A percentile compares a stretch with the other conserved stretches of the same genome.
These are phyloP conservation scores for Neurospora sp. DNA, from an alignment of 495 filamentous ascomycete species.

Conservation along the genomic window DNA sequence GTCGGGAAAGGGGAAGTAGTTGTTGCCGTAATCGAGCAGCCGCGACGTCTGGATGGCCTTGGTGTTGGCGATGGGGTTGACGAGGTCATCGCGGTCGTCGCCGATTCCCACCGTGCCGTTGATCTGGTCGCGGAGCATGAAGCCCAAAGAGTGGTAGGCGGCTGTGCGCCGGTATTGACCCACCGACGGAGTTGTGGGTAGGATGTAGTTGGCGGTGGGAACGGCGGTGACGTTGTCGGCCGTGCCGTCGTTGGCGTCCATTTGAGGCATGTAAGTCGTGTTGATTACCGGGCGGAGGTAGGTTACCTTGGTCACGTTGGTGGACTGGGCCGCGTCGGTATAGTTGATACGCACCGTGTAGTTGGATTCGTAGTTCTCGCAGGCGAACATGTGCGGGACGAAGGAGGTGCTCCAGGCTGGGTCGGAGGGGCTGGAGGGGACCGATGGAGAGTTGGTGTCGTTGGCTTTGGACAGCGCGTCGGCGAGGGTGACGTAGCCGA, in stretches of 20 bases:
- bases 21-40: conserved; percentile 17
- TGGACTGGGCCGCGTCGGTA: conserved; percentile 16
- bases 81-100: conserved; percentile 14
- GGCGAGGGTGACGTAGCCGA: conserved; percentile 18
- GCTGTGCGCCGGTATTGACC: conserved; percentile 20
- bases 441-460: conserved; percentile 1
- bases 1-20: conserved; percentile 19
- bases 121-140: conserved; percentile 21
- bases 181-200: conserved; percentile 4
- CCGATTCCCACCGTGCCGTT: conserved; percentile 21
- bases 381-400: conserved; percentile 27
- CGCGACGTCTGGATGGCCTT: conserved; percentile 23
- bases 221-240: conserved; percentile 27
- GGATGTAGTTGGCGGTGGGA: conserved; percentile 24
- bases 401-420: conserved; percentile 20
- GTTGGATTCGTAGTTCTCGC: conserved; percentile 28
- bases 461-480: conserved; percentile 10
- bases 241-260: conserved; percentile 26
- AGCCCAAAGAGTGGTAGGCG: conserved; percentile 26
- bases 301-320: conserved; percentile 17
- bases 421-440: conserved; percentile 11
- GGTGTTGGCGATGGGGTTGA: conserved; percentile 26
- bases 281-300: conserved; percentile 24
- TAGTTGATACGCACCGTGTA: conserved; percentile 26
- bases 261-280: conserved; percentile 21